Base-by-base conservation (phyloP, 2,329 filamentous ascomycete species). In the Sphaerulina vaccinii region DNA sequence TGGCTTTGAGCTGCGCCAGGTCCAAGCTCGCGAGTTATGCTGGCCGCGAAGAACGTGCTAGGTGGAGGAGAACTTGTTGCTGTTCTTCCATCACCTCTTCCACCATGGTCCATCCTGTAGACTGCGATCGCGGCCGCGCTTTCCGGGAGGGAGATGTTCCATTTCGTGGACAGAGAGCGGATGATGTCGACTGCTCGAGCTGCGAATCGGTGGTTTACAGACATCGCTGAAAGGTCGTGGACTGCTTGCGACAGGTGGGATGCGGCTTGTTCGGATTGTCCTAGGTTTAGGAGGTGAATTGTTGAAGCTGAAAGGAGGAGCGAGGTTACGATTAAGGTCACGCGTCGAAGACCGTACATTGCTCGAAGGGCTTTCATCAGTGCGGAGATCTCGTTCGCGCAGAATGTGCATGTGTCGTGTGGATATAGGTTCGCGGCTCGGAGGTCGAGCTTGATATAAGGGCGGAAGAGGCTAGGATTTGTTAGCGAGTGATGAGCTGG, bases 391-490 rank as follows among this genome's bases (percentile, higher is more conserved):
- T 70, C 69, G 51, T 75, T 75, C 2, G 74, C 73, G 37, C 69
- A 71, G 36, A 70, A 67, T n/a, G 77, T 77, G 67, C 85, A 88
- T 13, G 87, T 80, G 55, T 87, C 83, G 33, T 80, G 78, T 6
- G 86, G 85, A 3, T 76, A 75, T 2, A 88, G 73, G 45, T 79
- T 78, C 6, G 83, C 86, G 7, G 82, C 80, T 41, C 70, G 62
- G 11, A 76, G 60, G 44, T 76, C 72, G 18, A 85, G 77, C 60
- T 87, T 87, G 63, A 88, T 84, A 32, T 90, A 75, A 0, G 87
- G 87, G 5, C 87, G 78, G 65, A 90, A 90, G 1, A 90, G 77
- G n/a, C 67, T 88, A 78, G 0, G n/a, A 85, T 23, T 82, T 79
- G 55, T 84, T 85, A 62, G 87, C 80, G 63, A 85, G 66, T 2